Percentiles rank a stretch among this genome's conserved stretches.
These are phyloP conservation scores for Tillandsia fasciculata DNA, from an alignment of 176 grass and related monocot species.

Conservation along the genomic window DNA sequence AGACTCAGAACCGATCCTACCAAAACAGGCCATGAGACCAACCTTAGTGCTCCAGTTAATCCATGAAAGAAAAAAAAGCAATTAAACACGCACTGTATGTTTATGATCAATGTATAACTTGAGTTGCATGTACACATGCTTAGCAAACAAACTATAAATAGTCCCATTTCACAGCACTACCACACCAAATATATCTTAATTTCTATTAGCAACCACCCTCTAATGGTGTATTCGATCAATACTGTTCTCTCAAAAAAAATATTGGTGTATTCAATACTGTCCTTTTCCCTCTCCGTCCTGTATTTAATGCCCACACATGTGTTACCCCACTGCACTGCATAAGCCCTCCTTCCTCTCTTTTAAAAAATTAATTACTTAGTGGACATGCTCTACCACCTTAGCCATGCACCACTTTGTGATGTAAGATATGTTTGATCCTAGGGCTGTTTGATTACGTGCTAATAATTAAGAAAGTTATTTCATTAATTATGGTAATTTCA, in stretches of 20 bases:
- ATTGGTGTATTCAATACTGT: not conserved
- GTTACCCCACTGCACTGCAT: constrained; percentile 3
- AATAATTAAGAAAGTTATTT: too few relatives aligned
- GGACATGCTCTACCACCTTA: too few relatives aligned
- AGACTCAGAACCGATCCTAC: too few relatives aligned
- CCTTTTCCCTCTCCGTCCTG: not conserved
- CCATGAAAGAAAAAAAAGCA: too few relatives aligned
- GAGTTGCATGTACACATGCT: constrained; percentile 3
- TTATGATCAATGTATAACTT: not conserved
- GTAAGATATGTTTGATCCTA: too few relatives aligned
- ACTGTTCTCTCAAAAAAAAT: not conserved
- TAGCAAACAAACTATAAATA: constrained; percentile 1
- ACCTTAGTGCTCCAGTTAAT: too few relatives aligned
- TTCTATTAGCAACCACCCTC: not conserved
- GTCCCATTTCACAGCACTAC: not conserved
- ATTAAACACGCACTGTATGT: too few relatives aligned
- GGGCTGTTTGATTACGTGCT: too few relatives aligned
- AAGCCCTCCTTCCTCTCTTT: constrained; percentile 8
- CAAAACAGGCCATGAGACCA: too few relatives aligned
- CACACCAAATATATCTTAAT: not conserved
- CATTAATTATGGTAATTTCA: too few relatives aligned
- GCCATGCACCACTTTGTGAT: too few relatives aligned
- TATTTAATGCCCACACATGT: constrained; percentile 18
- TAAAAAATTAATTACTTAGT: too few relatives aligned
- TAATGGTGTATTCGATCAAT: not conserved